These are phyloP conservation scores for Drechslera avenae DNA, from an alignment of 2,329 filamentous ascomycete species.

Conservation along the genomic window DNA sequence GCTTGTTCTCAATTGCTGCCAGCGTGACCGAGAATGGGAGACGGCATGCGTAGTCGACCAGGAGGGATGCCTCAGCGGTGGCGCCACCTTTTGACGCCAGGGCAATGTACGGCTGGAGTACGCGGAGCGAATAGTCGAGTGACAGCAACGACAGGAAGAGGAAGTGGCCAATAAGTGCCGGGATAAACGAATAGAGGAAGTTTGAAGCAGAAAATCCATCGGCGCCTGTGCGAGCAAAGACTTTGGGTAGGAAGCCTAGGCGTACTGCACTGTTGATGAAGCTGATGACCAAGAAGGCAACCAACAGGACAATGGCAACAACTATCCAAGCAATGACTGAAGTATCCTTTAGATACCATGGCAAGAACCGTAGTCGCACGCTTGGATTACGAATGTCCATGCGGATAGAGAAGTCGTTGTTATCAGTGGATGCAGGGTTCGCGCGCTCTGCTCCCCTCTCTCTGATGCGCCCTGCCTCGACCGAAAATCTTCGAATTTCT, in stretches of 20 bases:
- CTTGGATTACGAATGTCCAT: slow-evolving; percentile 58
- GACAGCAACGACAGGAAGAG: slow-evolving; percentile 71
- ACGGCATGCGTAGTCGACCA: slow-evolving; percentile 73
- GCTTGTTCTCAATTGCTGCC: slow-evolving; percentile 63
- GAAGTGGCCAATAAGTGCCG: slow-evolving; percentile 68
- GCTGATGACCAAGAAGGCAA: slow-evolving; percentile 71
- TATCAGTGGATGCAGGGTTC: slow-evolving; percentile 14
- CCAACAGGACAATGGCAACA: slow-evolving; percentile 45
- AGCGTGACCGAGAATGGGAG: slow-evolving; percentile 65
- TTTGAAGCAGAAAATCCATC: slow-evolving; percentile 81
- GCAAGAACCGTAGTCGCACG: slow-evolving; percentile 70
- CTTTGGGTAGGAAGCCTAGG: slow-evolving; percentile 71
- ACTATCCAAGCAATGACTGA: slow-evolving; percentile 69
- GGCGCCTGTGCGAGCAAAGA: slow-evolving; percentile 64
- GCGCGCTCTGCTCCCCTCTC: slow-evolving; percentile 50
- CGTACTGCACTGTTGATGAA: slow-evolving; percentile 73
- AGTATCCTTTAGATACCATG: slow-evolving; percentile 74
- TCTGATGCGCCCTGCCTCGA: slow-evolving; percentile 54
- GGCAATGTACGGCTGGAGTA: slow-evolving; percentile 72
- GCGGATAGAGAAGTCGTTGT: slow-evolving; percentile 52
- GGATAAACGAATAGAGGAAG: slow-evolving; percentile 82
- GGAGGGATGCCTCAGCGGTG: slow-evolving; percentile 65
- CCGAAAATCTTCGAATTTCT: slow-evolving; percentile 57
- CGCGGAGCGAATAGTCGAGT: slow-evolving; percentile 68
- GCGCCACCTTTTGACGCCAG: slow-evolving; percentile 64